Conservation (phyloP, 352 stramenopile species). For the Phytophthora uliginosa region DNA sequence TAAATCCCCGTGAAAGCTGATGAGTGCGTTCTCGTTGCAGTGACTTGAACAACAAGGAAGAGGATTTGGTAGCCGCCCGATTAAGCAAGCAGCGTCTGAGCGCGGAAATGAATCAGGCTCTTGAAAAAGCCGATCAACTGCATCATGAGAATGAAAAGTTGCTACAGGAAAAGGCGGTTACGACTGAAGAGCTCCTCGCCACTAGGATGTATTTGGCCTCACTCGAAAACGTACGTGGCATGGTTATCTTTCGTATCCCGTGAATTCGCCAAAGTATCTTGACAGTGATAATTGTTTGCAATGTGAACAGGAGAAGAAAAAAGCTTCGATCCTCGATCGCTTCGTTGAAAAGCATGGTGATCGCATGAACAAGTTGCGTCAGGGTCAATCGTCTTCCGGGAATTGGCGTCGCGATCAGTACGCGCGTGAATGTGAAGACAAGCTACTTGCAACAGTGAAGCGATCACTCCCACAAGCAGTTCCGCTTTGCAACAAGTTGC, state of each 20-base stretch:
- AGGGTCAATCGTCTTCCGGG: slow-evolving; percentile 16
- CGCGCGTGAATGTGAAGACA: slow-evolving; percentile 63
- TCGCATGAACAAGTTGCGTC: slow-evolving; percentile 61
- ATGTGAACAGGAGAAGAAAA: slow-evolving; percentile 65
- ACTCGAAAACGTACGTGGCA: slow-evolving; percentile 53
- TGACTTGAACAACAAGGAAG: slow-evolving; percentile 65
- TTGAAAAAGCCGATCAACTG: slow-evolving; percentile 64
- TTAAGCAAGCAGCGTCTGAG: slow-evolving; percentile 63
- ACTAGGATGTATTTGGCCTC: slow-evolving; percentile 80
- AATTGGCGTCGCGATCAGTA: slow-evolving; percentile 54
- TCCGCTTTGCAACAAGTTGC: slow-evolving; percentile 73
- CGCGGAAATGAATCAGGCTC: slow-evolving; percentile 64
- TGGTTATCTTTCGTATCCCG: neutral
- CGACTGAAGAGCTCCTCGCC: slow-evolving; percentile 69
- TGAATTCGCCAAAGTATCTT: neutral
- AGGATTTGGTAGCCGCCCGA: slow-evolving; percentile 58
- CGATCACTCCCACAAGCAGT: slow-evolving; percentile 72
- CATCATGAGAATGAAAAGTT: slow-evolving; percentile 75
- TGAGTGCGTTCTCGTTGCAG: slow-evolving; percentile 27
- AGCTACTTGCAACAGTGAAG: slow-evolving; percentile 66
- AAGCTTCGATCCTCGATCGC: slow-evolving; percentile 75
- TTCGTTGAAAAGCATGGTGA: slow-evolving; percentile 88
- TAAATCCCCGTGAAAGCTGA: neutral
- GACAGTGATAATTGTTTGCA: neutral
- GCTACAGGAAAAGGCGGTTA: slow-evolving; percentile 68